Conservation (phyloP, 192 early-diverging fungal genomes). For the Coemansia sp. region DNA sequence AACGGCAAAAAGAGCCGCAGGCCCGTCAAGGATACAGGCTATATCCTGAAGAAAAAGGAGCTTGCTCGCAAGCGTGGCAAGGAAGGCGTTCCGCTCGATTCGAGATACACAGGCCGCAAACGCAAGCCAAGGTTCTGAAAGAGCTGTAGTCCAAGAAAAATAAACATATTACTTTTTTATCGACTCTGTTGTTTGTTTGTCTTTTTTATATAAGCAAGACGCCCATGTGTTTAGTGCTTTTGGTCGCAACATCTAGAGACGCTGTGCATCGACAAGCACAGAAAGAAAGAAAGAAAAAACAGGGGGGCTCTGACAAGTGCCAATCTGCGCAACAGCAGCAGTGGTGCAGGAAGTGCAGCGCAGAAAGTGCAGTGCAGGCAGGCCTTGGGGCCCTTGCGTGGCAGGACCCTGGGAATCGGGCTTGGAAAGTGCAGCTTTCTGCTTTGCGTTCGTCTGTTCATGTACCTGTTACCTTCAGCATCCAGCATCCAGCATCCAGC, state of each 20-base stretch:
- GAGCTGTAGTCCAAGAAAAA: not conserved
- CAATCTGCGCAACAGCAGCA: not conserved
- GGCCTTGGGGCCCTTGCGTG: not conserved
- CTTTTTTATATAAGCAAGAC: not conserved
- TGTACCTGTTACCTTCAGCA: too few species aligned
- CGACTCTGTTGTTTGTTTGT: not conserved
- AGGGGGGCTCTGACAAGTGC: not conserved
- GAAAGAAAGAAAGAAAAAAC: not conserved
- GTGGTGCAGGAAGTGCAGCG: too few species aligned
- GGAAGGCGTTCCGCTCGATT: constrained; percentile 81
- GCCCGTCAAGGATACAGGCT: constrained; percentile 81
- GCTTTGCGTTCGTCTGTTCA: not conserved
- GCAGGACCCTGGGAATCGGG: not conserved
- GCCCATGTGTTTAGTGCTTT: not conserved
- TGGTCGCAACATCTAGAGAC: not conserved
- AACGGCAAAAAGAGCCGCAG: constrained; percentile 53
- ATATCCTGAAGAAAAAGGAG: constrained; percentile 92
- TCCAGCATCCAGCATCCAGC: not conserved
- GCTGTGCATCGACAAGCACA: not conserved
- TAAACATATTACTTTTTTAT: not conserved
- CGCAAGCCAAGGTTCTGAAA: constrained; percentile 81
- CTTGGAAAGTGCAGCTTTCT: not conserved
- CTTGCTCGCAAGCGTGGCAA: constrained; percentile 72
- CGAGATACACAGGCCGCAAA: constrained; percentile 94
- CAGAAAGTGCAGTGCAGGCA: not conserved